Conservation (phyloP, 352 stramenopile genomes). For the Pythium guiyangense region DNA sequence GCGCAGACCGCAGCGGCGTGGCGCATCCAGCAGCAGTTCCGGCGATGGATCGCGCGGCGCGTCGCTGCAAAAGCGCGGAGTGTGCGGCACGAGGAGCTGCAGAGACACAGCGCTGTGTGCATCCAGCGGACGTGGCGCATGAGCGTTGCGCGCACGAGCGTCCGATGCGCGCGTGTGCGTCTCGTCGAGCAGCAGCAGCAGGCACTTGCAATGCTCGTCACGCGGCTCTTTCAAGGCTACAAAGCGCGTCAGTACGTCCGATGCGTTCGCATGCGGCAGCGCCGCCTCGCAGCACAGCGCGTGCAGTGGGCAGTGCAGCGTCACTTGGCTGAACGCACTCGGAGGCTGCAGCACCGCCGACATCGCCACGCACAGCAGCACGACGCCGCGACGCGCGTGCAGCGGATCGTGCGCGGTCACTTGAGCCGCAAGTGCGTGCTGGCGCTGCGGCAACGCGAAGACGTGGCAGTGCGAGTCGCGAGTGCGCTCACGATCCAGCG, state of each 20-base stretch:
- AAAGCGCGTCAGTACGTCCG: slow-evolving; percentile 40
- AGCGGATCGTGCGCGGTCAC: slow-evolving; percentile 32
- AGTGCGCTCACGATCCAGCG: slow-evolving; percentile 51
- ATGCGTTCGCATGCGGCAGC: slow-evolving; percentile 22
- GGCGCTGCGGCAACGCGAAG: slow-evolving; percentile 29
- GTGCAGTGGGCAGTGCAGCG: slow-evolving; percentile 35
- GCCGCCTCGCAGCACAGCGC: slow-evolving; percentile 24
- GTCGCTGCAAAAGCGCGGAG: slow-evolving; percentile 26
- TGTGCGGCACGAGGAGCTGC: slow-evolving; percentile 21
- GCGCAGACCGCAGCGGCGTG: slow-evolving; percentile 22
- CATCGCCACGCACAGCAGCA: slow-evolving; percentile 7
- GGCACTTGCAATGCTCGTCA: slow-evolving; percentile 19
- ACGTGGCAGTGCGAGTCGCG: slow-evolving; percentile 30
- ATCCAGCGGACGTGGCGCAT: slow-evolving; percentile 41
- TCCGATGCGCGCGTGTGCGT: slow-evolving; percentile 22
- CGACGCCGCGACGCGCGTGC: slow-evolving; percentile 33
- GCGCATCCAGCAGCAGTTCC: slow-evolving; percentile 35
- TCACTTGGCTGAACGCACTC: slow-evolving; percentile 31
- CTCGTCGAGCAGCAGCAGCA: slow-evolving; percentile 20
- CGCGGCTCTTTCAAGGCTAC: slow-evolving; percentile 42
- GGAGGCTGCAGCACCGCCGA: slow-evolving; percentile 8
- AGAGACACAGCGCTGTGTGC: slow-evolving; percentile 5
- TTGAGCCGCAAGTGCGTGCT: slow-evolving; percentile 23
- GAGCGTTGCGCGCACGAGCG: slow-evolving; percentile 16
- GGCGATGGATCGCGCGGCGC: slow-evolving; percentile 20